phyloP scores from a whole-genome alignment of 441 rosid genomes.

The Bocquillonia castaneifolia region DNA sequence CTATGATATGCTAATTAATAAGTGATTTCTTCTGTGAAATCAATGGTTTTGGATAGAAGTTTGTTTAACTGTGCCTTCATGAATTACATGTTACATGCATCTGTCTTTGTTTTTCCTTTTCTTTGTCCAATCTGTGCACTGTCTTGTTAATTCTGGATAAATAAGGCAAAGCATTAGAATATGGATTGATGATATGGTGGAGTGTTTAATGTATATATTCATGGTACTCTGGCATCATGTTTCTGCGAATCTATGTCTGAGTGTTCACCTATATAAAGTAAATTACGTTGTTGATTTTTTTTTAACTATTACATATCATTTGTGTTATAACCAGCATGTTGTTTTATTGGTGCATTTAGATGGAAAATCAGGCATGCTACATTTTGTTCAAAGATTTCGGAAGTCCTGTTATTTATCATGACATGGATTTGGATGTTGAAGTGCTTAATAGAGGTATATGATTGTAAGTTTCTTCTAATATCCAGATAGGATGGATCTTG shows the following conservation, averaged over 20 bases:
- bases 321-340: conserved; percentile 10
- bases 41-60: not conserved
- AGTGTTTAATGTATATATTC: too few species aligned
- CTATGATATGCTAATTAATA: too few species aligned
- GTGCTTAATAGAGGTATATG: conserved; percentile 57
- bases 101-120: not conserved
- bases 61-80: not conserved
- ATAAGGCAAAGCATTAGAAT: not conserved
- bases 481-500: not conserved
- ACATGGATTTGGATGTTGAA: conserved; percentile 49
- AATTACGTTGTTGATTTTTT: too few species aligned
- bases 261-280: too few species aligned
- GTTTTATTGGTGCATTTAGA: conserved; percentile 37
- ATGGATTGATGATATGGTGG: too few species aligned
- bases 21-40: too few species aligned
- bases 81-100: too few species aligned
- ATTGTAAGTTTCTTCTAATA: conserved; percentile 3
- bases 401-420: conserved; percentile 45
- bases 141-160: too few species aligned
- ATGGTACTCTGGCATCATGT: too few species aligned
- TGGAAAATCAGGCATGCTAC: conserved; percentile 43
- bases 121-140: not conserved
- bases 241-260: too few species aligned
- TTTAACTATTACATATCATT: not conserved
- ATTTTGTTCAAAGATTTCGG: conserved; percentile 54